These are phyloP conservation scores for Xanthoceras sorbifolium DNA, from an alignment of 345 rosid genomes.

Conservation along the genomic window DNA sequence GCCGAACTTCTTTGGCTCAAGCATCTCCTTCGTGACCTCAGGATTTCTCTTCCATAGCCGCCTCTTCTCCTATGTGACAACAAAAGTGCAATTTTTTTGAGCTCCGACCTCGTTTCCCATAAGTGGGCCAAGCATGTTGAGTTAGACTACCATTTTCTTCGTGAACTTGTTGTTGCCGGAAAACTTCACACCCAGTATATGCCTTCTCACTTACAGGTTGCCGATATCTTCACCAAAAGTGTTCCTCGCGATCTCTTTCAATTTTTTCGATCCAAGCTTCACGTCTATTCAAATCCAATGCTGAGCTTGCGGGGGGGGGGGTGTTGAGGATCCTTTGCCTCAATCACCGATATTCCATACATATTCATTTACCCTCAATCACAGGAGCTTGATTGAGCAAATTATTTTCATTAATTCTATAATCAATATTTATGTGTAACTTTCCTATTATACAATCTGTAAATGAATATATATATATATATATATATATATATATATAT, in stretches of 20 bases:
- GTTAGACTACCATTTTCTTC: slow-evolving; percentile 12
- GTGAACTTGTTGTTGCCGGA: slow-evolving; percentile 12
- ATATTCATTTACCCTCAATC: no score
- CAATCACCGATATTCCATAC: no score
- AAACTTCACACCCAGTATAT: slow-evolving; percentile 6
- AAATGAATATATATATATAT: no score
- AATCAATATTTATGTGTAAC: no score
- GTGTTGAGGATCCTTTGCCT: no score
- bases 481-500: no score
- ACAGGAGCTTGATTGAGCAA: no score
- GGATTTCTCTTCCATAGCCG: neutral
- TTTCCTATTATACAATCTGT: no score
- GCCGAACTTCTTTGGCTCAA: slow-evolving; percentile 5
- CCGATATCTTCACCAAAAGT: slow-evolving; percentile 16
- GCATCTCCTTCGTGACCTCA: slow-evolving; percentile 11
- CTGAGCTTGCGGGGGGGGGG: no score
- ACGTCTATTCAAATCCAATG: no score
- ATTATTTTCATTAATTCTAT: no score
- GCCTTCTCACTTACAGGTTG: slow-evolving; percentile 8
- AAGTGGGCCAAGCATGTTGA: neutral
- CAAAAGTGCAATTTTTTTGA: slow-evolving; percentile 10
- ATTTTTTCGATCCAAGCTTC: slow-evolving; percentile 1
- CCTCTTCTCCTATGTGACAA: slow-evolving; percentile 10
- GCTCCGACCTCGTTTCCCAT: neutral
- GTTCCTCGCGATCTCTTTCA: neutral